These are phyloP conservation scores for Bryoglossum gracile DNA, from an alignment of 495 filamentous ascomycete genomes.

Conservation along the genomic window DNA sequence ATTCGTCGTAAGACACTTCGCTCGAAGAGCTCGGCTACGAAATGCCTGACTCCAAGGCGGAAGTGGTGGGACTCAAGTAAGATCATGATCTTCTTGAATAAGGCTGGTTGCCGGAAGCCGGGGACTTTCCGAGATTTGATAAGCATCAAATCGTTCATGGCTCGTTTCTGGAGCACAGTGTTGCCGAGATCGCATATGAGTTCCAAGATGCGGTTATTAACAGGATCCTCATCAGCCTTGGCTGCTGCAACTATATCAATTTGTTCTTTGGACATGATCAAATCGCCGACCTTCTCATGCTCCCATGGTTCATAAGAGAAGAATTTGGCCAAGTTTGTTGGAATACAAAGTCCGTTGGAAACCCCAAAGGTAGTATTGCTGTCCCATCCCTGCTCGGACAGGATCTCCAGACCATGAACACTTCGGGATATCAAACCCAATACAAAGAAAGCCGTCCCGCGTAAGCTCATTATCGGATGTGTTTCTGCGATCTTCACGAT, in stretches of 20 bases:
- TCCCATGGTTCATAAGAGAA: slow-evolving; percentile 52
- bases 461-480: slow-evolving; percentile 81
- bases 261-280: slow-evolving; percentile 33
- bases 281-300: slow-evolving; percentile 36
- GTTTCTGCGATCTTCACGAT: slow-evolving; percentile 81
- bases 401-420: slow-evolving; percentile 82
- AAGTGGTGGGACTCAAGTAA: slow-evolving; percentile 89
- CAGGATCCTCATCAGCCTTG: slow-evolving; percentile 53
- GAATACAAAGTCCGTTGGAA: slow-evolving; percentile 80
- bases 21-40: slow-evolving; percentile 90
- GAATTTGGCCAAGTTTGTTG: slow-evolving; percentile 65
- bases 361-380: slow-evolving; percentile 80
- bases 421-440: slow-evolving; percentile 88
- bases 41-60: slow-evolving; percentile 72
- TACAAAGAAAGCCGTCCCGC: slow-evolving; percentile 95
- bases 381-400: slow-evolving; percentile 84
- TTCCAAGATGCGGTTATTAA: slow-evolving; percentile 66
- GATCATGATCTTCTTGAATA: slow-evolving; percentile 78
- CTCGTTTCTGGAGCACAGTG: slow-evolving; percentile 74
- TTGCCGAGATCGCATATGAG: slow-evolving; percentile 83
- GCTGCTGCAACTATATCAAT: slow-evolving; percentile 30
- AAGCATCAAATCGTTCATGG: slow-evolving; percentile 63
- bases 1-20: slow-evolving; percentile 77
- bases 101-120: slow-evolving; percentile 62
- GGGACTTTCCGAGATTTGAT: slow-evolving; percentile 46